Conservation (phyloP, 345 rosid species). For the Eucalyptus melliodora region DNA sequence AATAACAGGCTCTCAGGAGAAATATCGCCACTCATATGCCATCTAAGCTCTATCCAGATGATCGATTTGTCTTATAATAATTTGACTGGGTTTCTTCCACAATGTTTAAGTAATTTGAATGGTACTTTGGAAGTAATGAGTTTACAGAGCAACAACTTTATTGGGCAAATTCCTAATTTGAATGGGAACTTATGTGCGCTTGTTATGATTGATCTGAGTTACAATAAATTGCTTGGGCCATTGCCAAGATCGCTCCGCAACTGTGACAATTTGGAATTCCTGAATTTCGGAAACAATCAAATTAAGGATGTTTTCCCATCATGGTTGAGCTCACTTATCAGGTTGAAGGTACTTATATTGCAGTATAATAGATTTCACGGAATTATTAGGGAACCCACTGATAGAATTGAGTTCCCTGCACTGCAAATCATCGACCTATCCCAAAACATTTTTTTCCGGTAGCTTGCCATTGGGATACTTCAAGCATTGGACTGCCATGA, state of each 20-base stretch:
- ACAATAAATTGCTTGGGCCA: not conserved
- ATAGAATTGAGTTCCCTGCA: not conserved
- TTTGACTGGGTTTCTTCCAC: slow-evolving; percentile 7
- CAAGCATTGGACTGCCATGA: not conserved
- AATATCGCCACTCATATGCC: not conserved
- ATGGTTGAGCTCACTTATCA: not conserved
- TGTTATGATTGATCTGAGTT: not conserved
- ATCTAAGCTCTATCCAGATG: not conserved
- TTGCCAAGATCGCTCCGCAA: not conserved
- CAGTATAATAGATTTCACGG: not conserved
- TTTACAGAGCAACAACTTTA: not conserved
- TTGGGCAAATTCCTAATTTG: not conserved
- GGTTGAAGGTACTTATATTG: not conserved
- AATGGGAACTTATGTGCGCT: not conserved
- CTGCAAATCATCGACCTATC: not conserved
- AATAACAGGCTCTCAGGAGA: not conserved
- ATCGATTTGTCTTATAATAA: slow-evolving; percentile 10
- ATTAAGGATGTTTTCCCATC: not conserved
- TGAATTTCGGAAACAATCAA: not conserved
- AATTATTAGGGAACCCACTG: fast-evolving
- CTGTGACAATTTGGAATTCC: not conserved
- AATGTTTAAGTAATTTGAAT: slow-evolving; percentile 3
- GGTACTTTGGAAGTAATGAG: not conserved
- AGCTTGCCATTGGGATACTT: not conserved
- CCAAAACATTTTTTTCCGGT: not conserved